Evolutionary conservation across 345 rosid genomes (phyloP).

Genomic region (Euphorbia lathyris): DNA sequence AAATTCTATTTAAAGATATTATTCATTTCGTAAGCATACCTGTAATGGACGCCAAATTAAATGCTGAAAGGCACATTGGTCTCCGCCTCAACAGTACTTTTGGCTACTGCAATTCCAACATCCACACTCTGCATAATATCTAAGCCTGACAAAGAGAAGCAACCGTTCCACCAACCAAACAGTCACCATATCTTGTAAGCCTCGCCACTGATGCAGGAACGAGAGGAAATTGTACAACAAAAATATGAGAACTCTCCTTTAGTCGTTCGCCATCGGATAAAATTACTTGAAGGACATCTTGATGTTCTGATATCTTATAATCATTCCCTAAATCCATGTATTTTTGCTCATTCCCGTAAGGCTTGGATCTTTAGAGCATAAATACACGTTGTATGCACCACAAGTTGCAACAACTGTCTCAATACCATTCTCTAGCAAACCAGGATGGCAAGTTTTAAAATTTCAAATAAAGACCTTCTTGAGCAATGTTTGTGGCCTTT

Average conservation of each 20-base stretch:
- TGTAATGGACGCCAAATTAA: constrained; percentile 47
- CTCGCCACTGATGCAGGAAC: constrained; percentile 69
- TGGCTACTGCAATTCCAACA: constrained; percentile 69
- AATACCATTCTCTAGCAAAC: constrained; percentile 70
- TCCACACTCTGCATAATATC: constrained; percentile 73
- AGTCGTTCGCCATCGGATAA: constrained; percentile 16
- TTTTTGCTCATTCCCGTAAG: constrained; percentile 22
- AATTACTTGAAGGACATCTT: constrained; percentile 36
- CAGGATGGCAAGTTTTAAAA: constrained; percentile 57
- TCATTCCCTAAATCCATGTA: constrained; percentile 13
- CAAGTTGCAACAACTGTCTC: constrained; percentile 61
- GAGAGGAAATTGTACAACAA: constrained; percentile 59
- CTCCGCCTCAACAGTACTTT: constrained; percentile 69
- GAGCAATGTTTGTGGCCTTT: constrained; percentile 18
- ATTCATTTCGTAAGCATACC: too few species aligned
- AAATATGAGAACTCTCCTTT: constrained; percentile 27
- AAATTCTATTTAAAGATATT: too few species aligned
- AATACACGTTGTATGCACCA: constrained; percentile 64
- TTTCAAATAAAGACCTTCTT: constrained; percentile 35
- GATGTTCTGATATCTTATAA: constrained; percentile 39
- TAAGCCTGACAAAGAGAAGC: constrained; percentile 64
- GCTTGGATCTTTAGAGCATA: constrained; percentile 48
- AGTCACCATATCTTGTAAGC: constrained; percentile 91
- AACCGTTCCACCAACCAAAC: constrained; percentile 73
- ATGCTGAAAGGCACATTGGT: constrained; percentile 60